A percentile compares a stretch with the other conserved stretches of the same genome.
These are phyloP conservation scores for Mucor piriformis DNA, from an alignment of 371 early-diverging fungal species.

Conservation along the genomic window DNA sequence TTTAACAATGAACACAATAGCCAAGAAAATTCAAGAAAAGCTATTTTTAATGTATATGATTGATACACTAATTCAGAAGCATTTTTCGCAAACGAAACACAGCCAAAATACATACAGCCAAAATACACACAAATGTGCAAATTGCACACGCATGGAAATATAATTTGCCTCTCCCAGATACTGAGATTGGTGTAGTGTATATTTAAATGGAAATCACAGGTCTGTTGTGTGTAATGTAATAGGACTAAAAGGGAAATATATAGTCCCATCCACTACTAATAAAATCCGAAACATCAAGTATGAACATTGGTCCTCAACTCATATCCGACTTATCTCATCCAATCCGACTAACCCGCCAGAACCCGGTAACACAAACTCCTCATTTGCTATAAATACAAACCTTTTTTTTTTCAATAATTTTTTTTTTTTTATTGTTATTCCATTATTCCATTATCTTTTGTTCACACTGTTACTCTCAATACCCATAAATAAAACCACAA, in stretches of 20 bases:
- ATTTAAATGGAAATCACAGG: neutral
- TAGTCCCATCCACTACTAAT: neutral
- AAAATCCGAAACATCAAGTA: slow-evolving; percentile 14
- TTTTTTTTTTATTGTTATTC: neutral
- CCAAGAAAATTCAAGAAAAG: too few species aligned
- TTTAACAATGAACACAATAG: too few species aligned
- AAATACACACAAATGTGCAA: too few species aligned
- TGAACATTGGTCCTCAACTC: slow-evolving; percentile 14
- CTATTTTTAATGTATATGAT: too few species aligned
- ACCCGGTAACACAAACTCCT: slow-evolving; percentile 23
- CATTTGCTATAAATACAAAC: neutral
- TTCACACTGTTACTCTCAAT: neutral
- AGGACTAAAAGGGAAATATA: slow-evolving; percentile 1
- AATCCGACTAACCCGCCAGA: slow-evolving; percentile 22
- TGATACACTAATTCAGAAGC: too few species aligned
- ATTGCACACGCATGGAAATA: too few species aligned
- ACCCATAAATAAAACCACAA: neutral
- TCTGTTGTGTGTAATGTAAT: neutral
- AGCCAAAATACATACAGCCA: too few species aligned
- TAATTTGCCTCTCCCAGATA: too few species aligned
- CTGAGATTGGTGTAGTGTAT: neutral
- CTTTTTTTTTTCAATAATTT: neutral
- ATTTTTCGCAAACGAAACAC: too few species aligned
- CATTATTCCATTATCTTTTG: neutral
- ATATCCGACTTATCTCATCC: slow-evolving; percentile 20